phyloP scores from a whole-genome alignment of 305 asterid species.

The Fraxinus floribunda region DNA sequence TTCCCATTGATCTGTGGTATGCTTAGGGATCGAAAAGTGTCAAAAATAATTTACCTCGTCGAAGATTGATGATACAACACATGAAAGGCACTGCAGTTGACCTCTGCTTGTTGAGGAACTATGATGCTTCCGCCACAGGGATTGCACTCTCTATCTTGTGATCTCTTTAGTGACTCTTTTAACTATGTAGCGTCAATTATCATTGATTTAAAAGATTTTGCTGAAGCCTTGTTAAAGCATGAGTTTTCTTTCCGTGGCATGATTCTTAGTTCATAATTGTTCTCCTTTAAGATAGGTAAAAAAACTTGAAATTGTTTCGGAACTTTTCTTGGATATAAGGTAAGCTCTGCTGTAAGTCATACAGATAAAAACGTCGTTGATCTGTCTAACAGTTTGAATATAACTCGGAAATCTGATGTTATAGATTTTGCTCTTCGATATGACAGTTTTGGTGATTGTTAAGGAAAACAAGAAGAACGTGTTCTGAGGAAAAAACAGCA shows the following conservation, averaged over 20 bases:
- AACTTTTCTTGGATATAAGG: background rate
- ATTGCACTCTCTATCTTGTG: background rate
- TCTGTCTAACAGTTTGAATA: background rate
- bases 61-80: background rate
- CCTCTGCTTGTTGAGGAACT: background rate
- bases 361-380: background rate
- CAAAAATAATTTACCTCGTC: background rate
- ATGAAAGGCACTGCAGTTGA: no score
- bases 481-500: background rate
- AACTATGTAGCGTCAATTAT: no score
- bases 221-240: background rate
- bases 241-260: background rate
- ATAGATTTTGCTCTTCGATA: background rate
- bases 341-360: background rate
- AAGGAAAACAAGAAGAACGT: background rate
- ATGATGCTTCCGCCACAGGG: background rate
- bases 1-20: background rate
- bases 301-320: background rate
- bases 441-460: background rate
- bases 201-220: background rate
- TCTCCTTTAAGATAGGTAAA: background rate
- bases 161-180: no score
- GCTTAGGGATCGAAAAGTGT: background rate
- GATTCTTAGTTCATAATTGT: background rate
- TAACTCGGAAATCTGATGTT: background rate